These are phyloP conservation scores for Sisymbrium irio DNA, from an alignment of 345 rosid genomes.

Conservation along the genomic window DNA sequence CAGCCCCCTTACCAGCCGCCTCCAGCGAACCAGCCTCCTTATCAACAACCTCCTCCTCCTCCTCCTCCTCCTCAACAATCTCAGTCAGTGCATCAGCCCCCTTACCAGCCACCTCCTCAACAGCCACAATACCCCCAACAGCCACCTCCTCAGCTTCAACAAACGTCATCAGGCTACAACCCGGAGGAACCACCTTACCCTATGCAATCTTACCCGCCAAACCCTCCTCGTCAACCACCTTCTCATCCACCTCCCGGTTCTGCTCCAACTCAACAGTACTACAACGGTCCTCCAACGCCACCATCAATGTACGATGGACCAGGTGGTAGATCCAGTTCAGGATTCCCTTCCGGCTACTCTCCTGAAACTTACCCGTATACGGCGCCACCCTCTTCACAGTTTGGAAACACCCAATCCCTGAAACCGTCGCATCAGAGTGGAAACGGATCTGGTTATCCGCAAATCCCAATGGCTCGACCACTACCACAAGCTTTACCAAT, in stretches of 20 bases:
- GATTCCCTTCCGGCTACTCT: constrained; percentile 61
- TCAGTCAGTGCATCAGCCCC: constrained; percentile 60
- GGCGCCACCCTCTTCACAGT: constrained; percentile 58
- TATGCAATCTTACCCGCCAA: constrained; percentile 55
- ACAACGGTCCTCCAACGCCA: constrained; percentile 51
- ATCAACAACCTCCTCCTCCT: constrained; percentile 51
- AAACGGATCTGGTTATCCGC: constrained; percentile 59
- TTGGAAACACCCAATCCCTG: constrained; percentile 49
- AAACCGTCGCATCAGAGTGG: constrained; percentile 49
- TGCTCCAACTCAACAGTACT: constrained; percentile 61
- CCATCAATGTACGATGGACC: constrained; percentile 57
- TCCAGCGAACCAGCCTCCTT: constrained; percentile 49
- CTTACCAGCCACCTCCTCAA: constrained; percentile 55
- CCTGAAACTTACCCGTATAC: constrained; percentile 53
- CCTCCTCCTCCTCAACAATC: constrained; percentile 42
- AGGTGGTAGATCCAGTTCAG: constrained; percentile 56
- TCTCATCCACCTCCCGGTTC: constrained; percentile 54
- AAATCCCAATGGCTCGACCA: constrained; percentile 76
- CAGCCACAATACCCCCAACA: constrained; percentile 68
- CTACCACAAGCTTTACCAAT: constrained; percentile 73
- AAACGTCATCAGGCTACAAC: constrained; percentile 57
- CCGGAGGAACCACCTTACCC: constrained; percentile 55
- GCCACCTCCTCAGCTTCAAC: constrained; percentile 52
- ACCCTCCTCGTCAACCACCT: constrained; percentile 51
- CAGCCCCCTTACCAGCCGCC: constrained; percentile 63